Conservation (phyloP, 2,329 filamentous ascomycete species). For the Colletotrichum falcatum region DNA sequence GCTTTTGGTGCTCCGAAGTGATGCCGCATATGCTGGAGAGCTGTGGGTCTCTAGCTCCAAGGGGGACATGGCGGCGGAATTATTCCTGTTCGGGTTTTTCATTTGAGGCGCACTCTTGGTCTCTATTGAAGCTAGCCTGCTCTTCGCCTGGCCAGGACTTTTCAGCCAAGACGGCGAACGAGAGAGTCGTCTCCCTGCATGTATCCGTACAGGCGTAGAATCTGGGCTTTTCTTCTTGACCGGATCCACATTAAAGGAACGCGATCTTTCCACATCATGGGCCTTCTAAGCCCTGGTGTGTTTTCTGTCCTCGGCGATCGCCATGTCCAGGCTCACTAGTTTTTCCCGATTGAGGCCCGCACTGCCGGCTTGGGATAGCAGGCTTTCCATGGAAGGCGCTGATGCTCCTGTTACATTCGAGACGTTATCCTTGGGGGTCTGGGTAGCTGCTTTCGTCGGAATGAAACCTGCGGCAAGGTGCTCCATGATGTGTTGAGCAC, state of each 20-base stretch:
- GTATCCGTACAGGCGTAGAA: background rate
- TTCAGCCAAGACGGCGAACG: conserved; percentile 22
- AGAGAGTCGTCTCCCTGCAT: conserved; percentile 8
- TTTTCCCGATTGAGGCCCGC: background rate
- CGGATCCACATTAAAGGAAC: conserved; percentile 28
- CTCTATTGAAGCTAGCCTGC: background rate
- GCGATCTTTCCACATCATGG: conserved; percentile 20
- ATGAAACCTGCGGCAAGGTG: conserved; percentile 47
- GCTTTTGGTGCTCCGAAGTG: background rate
- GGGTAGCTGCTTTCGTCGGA: background rate
- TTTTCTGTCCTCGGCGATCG: background rate
- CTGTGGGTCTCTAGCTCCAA: background rate
- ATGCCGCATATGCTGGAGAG: background rate
- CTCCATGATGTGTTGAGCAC: conserved; percentile 50
- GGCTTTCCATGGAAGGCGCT: background rate
- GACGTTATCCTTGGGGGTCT: background rate
- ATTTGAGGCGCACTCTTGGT: conserved; percentile 16
- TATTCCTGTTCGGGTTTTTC: background rate
- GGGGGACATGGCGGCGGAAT: background rate
- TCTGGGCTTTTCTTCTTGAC: conserved; percentile 26
- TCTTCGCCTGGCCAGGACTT: background rate
- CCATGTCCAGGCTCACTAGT: conserved; percentile 17
- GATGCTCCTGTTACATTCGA: too few species aligned
- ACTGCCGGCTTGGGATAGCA: background rate
- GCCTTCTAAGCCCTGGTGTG: background rate